These are phyloP conservation scores for Solanum lignicaule DNA, from an alignment of 257 asterid species.

Conservation along the genomic window DNA sequence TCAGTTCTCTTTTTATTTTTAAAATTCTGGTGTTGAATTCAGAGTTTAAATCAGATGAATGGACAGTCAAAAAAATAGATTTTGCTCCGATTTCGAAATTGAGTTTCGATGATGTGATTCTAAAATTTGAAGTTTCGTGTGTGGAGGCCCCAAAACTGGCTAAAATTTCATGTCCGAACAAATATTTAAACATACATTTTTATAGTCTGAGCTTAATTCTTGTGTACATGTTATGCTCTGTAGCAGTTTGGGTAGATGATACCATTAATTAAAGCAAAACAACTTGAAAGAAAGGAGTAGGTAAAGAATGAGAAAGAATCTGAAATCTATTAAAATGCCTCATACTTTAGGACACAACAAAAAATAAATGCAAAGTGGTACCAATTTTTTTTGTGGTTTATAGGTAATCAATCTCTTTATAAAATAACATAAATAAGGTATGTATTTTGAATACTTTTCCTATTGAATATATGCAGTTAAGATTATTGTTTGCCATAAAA, in stretches of 20 bases:
- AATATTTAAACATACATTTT: too few relatives aligned
- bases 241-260: not conserved
- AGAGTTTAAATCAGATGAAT: not conserved
- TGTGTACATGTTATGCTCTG: not conserved
- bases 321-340: not conserved
- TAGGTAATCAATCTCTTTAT: not conserved
- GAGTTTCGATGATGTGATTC: not conserved
- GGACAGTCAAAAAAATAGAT: not conserved
- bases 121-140: too few relatives aligned
- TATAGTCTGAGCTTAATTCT: not conserved
- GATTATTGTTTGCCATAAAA: not conserved
- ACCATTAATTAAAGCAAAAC: not conserved
- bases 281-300: not conserved
- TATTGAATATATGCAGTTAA: not conserved
- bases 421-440: not conserved
- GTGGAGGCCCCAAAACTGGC: not conserved
- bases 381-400: not conserved
- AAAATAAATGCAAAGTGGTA: not conserved
- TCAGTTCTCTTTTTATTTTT: not conserved
- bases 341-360: not conserved
- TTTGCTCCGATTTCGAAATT: not conserved
- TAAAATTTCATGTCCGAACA: not conserved
- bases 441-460: not conserved
- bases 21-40: not conserved
- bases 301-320: not conserved